Base-by-base conservation (phyloP, 352 stramenopile genomes). In the Phytophthora nicotianae region DNA sequence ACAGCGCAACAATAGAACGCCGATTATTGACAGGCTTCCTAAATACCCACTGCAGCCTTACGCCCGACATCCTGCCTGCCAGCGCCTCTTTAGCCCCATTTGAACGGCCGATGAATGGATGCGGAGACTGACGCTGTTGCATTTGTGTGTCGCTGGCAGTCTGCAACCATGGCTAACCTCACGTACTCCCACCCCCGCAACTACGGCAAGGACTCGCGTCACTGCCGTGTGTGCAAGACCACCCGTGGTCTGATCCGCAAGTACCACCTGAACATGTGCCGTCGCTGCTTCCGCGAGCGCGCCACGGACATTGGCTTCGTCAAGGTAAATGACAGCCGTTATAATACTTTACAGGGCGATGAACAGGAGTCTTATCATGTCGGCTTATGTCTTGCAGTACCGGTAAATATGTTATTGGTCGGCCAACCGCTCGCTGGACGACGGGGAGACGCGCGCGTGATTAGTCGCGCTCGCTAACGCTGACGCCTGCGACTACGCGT, bases 211-310 rank as follows among this genome's bases (percentile, higher is more conserved):
- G 86, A 95, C 82, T 95, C 86, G 71, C 85, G 83, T 65, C 86
- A 93, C 81, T 95, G 90, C 86, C 89, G 89, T 63, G 83, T 93
- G 66, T 97, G 90, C 84, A 83, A 93, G 69, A 96, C 89, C 48
- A 95, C 89, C 53, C 83, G 86, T 83, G 91, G 89, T 79, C 70
- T 98, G 54, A 98, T 98, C 82, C 86, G 92, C 77, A 98, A 98
- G 86, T 98, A 98, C 80, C 75, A 93, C 75, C 74, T 98, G 65
- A 95, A 97, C 79, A 97, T 98, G 86, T 98, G 95, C 90, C 91
- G 95, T 78, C 93, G 96, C 65, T 98, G 95, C 86, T 98, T 98
- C 89, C 86, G 93, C 54, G 90, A 98, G 75, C 89, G 93, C 74
- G 94, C 94, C 70, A 93, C 77, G 58, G 83, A 98, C 73, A 98